Evolutionary conservation across 2,329 filamentous ascomycete species (phyloP).

Genomic region (Bimuria novae-zelandiae): DNA sequence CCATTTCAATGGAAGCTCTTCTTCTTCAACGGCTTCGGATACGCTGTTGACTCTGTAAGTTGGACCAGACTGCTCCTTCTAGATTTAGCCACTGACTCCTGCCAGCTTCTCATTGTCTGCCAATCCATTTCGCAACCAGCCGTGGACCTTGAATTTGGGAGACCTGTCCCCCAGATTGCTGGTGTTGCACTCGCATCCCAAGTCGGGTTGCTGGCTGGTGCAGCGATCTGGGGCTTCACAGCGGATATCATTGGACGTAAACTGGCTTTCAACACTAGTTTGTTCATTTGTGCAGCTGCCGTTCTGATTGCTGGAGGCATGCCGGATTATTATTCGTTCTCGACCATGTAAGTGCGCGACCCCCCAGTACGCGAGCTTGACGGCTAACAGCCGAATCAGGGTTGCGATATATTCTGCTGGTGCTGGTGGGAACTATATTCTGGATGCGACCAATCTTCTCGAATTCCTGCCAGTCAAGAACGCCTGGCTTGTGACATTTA

Average conservation of each 20-base stretch:
- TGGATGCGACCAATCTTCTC: conserved; percentile 32
- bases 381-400: conserved; percentile 8
- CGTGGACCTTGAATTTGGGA: conserved; percentile 30
- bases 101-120: conserved; percentile 43
- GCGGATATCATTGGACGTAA: conserved; percentile 22
- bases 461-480: conserved; percentile 27
- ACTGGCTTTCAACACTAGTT: conserved; percentile 23
- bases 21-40: conserved; percentile 65
- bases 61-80: no score
- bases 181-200: conserved; percentile 49
- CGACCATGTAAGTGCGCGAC: conserved; percentile 8
- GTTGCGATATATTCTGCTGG: conserved; percentile 28
- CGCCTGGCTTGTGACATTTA: conserved; percentile 28
- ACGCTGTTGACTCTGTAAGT: conserved; percentile 32
- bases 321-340: conserved; percentile 30
- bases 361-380: not conserved
- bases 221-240: conserved; percentile 29
- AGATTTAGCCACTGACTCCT: no score
- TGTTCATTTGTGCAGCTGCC: conserved; percentile 27
- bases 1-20: conserved; percentile 64
- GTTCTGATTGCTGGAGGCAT: conserved; percentile 29
- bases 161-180: conserved; percentile 21
- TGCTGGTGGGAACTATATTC: conserved; percentile 32
- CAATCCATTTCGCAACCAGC: conserved; percentile 42
- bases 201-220: conserved; percentile 49